Evolutionary conservation across 148 eudicot species (phyloP).

Genomic region (Cornus suecica): DNA sequence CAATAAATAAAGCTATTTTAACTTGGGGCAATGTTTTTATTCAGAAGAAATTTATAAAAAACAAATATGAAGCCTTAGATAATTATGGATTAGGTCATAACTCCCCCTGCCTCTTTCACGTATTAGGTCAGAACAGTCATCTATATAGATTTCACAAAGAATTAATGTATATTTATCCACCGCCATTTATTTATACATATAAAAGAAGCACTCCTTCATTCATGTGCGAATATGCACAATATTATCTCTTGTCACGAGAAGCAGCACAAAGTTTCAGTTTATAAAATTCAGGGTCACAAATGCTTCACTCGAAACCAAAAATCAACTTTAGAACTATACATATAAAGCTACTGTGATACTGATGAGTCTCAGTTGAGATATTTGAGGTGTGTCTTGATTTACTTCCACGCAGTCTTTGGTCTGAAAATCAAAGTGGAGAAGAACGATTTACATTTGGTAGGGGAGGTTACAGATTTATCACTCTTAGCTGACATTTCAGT

Average conservation of each 20-base stretch:
- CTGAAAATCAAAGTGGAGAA: no score
- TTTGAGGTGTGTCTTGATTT: no score
- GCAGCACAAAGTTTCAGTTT: neutral
- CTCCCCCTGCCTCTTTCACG: neutral
- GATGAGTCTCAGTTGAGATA: no score
- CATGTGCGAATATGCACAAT: neutral
- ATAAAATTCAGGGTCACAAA: neutral
- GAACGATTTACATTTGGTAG: no score
- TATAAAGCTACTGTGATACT: no score
- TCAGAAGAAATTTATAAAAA: neutral
- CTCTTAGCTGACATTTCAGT: no score
- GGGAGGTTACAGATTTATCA: no score
- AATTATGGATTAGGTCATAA: neutral
- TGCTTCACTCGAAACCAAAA: neutral
- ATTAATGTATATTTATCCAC: neutral
- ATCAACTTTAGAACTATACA: neutral
- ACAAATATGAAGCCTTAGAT: neutral
- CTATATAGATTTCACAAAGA: neutral
- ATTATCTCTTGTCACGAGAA: neutral
- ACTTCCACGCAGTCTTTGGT: no score
- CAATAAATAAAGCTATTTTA: neutral
- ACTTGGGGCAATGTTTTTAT: neutral
- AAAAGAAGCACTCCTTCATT: neutral
- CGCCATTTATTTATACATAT: neutral
- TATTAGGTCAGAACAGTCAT: neutral